Evolutionary conservation across 352 stramenopile species (phyloP).

Genomic region (Phytophthora constricta): DNA sequence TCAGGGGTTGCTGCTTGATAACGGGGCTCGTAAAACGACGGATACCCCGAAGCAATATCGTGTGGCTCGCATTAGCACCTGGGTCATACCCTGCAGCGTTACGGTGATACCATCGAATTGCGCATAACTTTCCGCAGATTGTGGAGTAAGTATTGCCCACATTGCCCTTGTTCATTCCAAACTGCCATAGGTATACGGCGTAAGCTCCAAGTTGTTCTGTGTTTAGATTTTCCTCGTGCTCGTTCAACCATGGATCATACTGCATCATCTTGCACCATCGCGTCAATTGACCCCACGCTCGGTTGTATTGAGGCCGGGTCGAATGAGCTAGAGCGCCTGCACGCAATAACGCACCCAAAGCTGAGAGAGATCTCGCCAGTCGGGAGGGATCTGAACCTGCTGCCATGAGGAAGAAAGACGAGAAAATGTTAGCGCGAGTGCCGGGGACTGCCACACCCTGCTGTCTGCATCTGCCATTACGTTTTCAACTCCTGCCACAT

Average conservation of each 20-base stretch:
- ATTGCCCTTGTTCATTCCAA: constrained; percentile 10
- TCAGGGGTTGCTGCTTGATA: constrained; percentile 20
- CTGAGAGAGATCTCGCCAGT: constrained; percentile 18
- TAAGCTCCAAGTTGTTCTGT: constrained; percentile 11
- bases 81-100: constrained; percentile 12
- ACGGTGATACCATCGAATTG: constrained; percentile 21
- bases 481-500: constrained; percentile 6
- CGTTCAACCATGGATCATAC: background rate
- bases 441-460: constrained; percentile 22
- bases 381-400: constrained; percentile 12
- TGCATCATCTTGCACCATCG: constrained; percentile 17
- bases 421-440: constrained; percentile 10
- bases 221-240: background rate
- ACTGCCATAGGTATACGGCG: constrained; percentile 24
- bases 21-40: constrained; percentile 20
- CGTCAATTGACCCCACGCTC: constrained; percentile 14
- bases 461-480: constrained; percentile 17
- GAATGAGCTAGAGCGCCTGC: constrained; percentile 15
- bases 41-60: constrained; percentile 13
- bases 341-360: constrained; percentile 23
- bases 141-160: constrained; percentile 21
- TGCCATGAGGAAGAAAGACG: constrained; percentile 13
- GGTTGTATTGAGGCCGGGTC: background rate
- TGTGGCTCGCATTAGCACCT: constrained; percentile 15
- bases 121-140: constrained; percentile 22